Evolutionary conservation across 148 eudicot species (phyloP).

Genomic region (Silene uniflora): DNA sequence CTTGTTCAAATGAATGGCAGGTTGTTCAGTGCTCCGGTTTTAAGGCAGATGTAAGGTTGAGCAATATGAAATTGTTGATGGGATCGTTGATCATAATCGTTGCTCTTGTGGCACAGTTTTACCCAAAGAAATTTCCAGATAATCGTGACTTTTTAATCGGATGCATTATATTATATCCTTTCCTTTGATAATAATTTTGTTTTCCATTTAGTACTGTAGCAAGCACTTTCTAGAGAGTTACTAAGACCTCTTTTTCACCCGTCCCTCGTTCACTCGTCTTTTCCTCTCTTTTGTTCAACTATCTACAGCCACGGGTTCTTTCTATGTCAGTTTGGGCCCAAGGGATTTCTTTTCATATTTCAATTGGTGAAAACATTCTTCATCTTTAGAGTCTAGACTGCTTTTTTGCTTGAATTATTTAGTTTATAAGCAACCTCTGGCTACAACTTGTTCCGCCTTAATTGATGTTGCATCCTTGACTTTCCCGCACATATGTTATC

Average conservation of each 20-base stretch:
- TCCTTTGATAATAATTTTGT: conserved; percentile 15
- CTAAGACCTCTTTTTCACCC: no score
- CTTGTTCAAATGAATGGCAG: conserved; percentile 31
- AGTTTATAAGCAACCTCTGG: neutral
- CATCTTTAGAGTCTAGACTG: neutral
- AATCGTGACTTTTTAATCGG: conserved; percentile 59
- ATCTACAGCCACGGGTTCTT: neutral
- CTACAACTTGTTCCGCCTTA: neutral
- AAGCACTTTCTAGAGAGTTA: neutral
- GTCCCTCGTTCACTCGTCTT: no score
- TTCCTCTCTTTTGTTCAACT: neutral
- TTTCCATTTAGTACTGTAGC: neutral
- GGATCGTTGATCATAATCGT: conserved; percentile 63
- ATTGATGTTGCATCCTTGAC: conserved; percentile 52
- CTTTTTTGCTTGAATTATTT: neutral
- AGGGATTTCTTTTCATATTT: neutral
- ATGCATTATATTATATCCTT: conserved; percentile 88
- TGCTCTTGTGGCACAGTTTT: conserved; percentile 85
- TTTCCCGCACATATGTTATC: conserved; percentile 60
- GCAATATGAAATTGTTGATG: conserved; percentile 65
- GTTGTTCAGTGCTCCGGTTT: conserved; percentile 67
- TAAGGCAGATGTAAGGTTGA: conserved; percentile 80
- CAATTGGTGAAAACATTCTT: neutral
- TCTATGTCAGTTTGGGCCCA: neutral
- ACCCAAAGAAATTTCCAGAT: conserved; percentile 82